These are phyloP conservation scores for Boletellus ananiceps DNA, from an alignment of 768 basidiomycete genomes.

Conservation along the genomic window DNA sequence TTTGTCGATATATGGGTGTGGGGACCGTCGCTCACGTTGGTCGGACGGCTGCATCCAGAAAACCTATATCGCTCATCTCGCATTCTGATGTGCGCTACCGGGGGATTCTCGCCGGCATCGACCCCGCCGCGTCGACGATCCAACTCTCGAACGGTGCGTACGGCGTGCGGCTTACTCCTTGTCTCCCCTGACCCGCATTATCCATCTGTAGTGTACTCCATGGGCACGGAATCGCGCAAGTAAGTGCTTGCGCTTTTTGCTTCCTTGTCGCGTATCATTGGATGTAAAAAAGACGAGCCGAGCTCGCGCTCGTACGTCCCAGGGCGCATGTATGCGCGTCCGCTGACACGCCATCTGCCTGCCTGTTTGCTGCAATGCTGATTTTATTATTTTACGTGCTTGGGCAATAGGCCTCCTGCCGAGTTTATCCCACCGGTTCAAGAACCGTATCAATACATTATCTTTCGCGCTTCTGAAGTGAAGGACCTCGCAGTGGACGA, in stretches of 20 bases:
- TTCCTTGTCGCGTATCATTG: not conserved
- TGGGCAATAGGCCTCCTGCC: conserved; percentile 49
- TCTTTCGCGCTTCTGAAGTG: conserved; percentile 87
- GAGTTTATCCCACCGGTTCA: conserved; percentile 82
- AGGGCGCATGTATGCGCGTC: conserved; percentile 47
- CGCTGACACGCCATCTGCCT: conserved; percentile 37
- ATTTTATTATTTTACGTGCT: conserved; percentile 13
- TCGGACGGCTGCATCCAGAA: conserved; percentile 42
- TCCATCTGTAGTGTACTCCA: conserved; percentile 59
- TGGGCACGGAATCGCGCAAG: conserved; percentile 86
- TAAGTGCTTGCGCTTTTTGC: conserved; percentile 32
- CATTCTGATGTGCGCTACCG: conserved; percentile 89
- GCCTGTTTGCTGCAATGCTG: conserved; percentile 14
- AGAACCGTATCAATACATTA: conserved; percentile 85
- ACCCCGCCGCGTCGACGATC: conserved; percentile 81
- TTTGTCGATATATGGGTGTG: not conserved
- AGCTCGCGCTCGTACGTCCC: conserved; percentile 33
- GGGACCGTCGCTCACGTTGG: not conserved
- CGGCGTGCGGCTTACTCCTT: conserved; percentile 4
- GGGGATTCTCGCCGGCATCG: conserved; percentile 83
- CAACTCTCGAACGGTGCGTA: conserved; percentile 80
- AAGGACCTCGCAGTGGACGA: conserved; percentile 87
- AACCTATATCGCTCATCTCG: conserved; percentile 86
- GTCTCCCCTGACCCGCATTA: not conserved
- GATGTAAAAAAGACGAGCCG: conserved; percentile 31